Base-by-base conservation (phyloP, 140 eudicot species). In the Flaveria floridana region DNA sequence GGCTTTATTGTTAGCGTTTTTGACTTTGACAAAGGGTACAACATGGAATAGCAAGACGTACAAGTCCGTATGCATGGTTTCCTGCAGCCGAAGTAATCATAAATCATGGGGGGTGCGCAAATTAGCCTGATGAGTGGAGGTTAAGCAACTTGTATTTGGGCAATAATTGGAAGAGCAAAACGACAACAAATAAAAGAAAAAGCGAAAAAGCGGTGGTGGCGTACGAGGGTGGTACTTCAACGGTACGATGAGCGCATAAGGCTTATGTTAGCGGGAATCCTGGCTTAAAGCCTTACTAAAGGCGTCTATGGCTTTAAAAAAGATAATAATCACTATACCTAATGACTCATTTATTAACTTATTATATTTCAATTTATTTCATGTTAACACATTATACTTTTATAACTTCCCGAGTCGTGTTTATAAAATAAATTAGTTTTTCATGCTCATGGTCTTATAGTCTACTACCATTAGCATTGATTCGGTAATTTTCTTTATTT, bases 231-330 rank as follows among this genome's bases (percentile, higher is more conserved):
- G 76, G 80, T 74, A 79, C 83, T 73, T 73, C 75, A 78, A 65
- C 52, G 15, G 83, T 79, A 80, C 80, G 83, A 73, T 79, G 65
- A 66, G 26, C 19, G 68, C 73, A 71, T 30, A 68, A 71, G 66
- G 80, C 71, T 80, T 68, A 80, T 67, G 80, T 62, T 74, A 67
- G 76, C 80, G 80, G 67, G 84, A 80, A 67, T 80, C 84, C 72
- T n/a, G 83, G 70, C 55, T 10, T 61, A 78, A 70, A 77, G 68
- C 62, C 65, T 57, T 18, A 21, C 16, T 53, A 7, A 20, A 44
- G 50, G 13, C 41, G 41, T 34, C 41, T 34, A 34, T 34, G 41
- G 41, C 41, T 34, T 34, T 34, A 34, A 34, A 34, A 34, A 34
- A 34, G 41, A 34, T 34, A 34, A 34, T 34, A 34, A 34, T 34